A percentile compares a stretch with the other conserved stretches of the same genome.
These are phyloP conservation scores for Fusarium tricinctum DNA, from an alignment of 2,329 filamentous ascomycete species.

Conservation along the genomic window DNA sequence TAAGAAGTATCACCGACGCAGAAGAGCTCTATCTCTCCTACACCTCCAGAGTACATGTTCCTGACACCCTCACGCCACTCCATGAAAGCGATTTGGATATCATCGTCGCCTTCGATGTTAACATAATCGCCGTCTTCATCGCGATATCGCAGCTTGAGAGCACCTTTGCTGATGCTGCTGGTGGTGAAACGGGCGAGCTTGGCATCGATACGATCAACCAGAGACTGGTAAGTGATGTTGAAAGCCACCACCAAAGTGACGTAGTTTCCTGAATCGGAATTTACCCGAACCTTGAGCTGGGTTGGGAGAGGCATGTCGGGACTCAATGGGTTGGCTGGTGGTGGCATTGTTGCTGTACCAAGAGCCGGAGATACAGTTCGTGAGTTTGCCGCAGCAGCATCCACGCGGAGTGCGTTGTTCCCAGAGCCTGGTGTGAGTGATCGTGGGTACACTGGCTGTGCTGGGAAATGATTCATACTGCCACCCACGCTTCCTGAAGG, in stretches of 20 bases:
- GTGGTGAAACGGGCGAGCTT: constrained; percentile 90
- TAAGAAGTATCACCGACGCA: constrained; percentile 70
- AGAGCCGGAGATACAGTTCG: constrained; percentile 64
- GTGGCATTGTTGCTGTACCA: constrained; percentile 52
- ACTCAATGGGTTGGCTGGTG: constrained; percentile 52
- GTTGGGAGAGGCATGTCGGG: constrained; percentile 71
- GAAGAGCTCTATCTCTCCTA: constrained; percentile 92
- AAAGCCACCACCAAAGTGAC: constrained; percentile 96
- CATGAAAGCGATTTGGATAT: constrained; percentile 94
- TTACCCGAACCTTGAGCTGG: constrained; percentile 96
- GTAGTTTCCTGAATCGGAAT: constrained; percentile 86
- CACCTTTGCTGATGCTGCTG: constrained; percentile 84
- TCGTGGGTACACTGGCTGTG: constrained; percentile 66
- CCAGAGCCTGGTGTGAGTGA: constrained; percentile 60
- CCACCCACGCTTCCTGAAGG: constrained; percentile 64
- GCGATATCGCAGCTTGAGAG: constrained; percentile 88
- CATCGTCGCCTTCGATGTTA: constrained; percentile 94
- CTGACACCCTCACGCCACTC: constrained; percentile 85
- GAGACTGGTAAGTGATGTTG: constrained; percentile 92
- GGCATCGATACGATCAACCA: constrained; percentile 95
- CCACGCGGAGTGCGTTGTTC: constrained; percentile 57
- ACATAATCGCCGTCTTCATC: constrained; percentile 95
- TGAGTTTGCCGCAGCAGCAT: constrained; percentile 56
- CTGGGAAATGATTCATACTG: constrained; percentile 69
- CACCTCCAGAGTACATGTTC: constrained; percentile 73